These are phyloP conservation scores for Candida pseudoglaebosa DNA, from an alignment of 805 yeast species.

Conservation along the genomic window DNA sequence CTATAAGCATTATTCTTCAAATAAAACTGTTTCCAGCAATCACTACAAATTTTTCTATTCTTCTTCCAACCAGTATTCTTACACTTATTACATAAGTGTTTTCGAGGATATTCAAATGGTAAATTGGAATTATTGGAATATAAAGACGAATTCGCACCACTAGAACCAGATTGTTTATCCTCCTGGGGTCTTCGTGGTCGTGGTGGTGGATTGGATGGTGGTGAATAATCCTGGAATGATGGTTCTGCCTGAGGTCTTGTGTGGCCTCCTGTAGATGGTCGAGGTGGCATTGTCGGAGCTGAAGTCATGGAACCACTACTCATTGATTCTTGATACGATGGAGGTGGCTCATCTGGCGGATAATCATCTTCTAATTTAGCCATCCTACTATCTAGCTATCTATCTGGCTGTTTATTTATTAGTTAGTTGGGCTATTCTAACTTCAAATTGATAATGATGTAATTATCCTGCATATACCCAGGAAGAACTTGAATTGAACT, in stretches of 20 bases:
- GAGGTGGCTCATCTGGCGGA: conserved; percentile 30
- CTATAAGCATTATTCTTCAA: conserved; percentile 34
- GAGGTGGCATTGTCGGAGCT: conserved; percentile 11
- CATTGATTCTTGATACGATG: conserved; percentile 46
- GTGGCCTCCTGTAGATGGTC: too few species aligned
- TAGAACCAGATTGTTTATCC: too few species aligned
- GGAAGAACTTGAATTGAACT: too few species aligned
- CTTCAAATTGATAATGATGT: too few species aligned
- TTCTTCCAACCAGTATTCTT: conserved; percentile 66
- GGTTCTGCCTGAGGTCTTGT: conserved; percentile 11
- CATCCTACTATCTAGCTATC: too few species aligned
- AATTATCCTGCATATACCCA: too few species aligned
- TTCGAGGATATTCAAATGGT: conserved; percentile 66
- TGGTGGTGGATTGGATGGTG: conserved; percentile 8
- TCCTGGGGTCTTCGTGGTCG: conserved; percentile 2
- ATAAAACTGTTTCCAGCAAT: conserved; percentile 38
- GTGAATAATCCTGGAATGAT: conserved; percentile 8
- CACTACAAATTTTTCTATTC: conserved; percentile 62
- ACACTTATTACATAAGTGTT: conserved; percentile 64
- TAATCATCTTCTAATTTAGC: conserved; percentile 7
- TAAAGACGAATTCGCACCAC: not conserved
- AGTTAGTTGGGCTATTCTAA: too few species aligned
- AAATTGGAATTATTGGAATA: conserved; percentile 31
- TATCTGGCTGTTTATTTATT: too few species aligned
- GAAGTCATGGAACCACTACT: conserved; percentile 15